phyloP scores from a whole-genome alignment of 176 grass and related monocot genomes.

The maize (Zea mays) region Zm-B73-REFERENCE-NAM-5.0 NC_050096.1:51192001-51192500 shows the following conservation, averaged over 20 bases:
- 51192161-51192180: background rate
- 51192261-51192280: background rate
- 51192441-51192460: background rate
- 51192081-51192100: slow-evolving; percentile 19
- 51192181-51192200: background rate
- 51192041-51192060: background rate
- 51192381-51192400: background rate
- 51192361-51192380: background rate
- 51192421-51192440: background rate
- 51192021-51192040: background rate
- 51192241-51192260: slow-evolving; percentile 1
- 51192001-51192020: slow-evolving; percentile 42
- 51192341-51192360: background rate
- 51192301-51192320: background rate
- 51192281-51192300: background rate
- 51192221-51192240: slow-evolving; percentile 18
- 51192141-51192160: slow-evolving; percentile 32
- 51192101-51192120: slow-evolving; percentile 7
- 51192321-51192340: background rate
- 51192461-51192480: background rate
- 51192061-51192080: slow-evolving; percentile 23
- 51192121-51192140: slow-evolving; percentile 21
- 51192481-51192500: background rate
- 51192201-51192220: slow-evolving; percentile 28
- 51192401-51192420: background rate